These are phyloP conservation scores for Aphelidium insulamus DNA, from an alignment of 371 early-diverging fungal species.

Conservation along the genomic window DNA sequence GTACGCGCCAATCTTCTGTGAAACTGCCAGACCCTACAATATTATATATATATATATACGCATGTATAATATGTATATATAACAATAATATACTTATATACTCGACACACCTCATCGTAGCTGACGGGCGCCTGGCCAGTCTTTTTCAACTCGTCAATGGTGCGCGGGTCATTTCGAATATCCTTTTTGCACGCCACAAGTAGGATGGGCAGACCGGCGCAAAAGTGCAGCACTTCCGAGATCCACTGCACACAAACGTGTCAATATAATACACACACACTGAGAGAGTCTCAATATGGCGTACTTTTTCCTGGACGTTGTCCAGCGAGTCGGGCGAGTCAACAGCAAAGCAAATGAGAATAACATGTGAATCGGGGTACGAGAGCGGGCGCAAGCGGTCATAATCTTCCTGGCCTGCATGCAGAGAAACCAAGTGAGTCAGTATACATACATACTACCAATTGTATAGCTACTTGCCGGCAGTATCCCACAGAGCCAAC, in stretches of 20 bases:
- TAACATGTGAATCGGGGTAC: conserved; percentile 89
- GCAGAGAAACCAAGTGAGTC: background rate
- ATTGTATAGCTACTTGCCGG: conserved; percentile 27
- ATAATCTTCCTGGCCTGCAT: conserved; percentile 71
- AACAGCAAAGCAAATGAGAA: conserved; percentile 82
- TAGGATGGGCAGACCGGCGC: conserved; percentile 64
- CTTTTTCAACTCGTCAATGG: conserved; percentile 50
- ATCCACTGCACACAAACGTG: conserved; percentile 42
- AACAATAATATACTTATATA: background rate
- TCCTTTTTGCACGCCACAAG: conserved; percentile 84
- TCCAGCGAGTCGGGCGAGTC: conserved; percentile 86
- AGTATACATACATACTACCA: background rate
- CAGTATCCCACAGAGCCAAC: conserved; percentile 95
- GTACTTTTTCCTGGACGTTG: conserved; percentile 68
- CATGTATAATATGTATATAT: background rate
- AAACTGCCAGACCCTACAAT: conserved; percentile 37
- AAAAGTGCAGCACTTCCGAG: conserved; percentile 73
- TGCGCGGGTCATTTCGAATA: conserved; percentile 53
- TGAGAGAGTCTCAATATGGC: background rate
- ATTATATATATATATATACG: conserved; percentile 1
- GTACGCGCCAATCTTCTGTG: conserved; percentile 62
- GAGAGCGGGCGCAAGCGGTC: conserved; percentile 90
- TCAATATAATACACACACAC: conserved; percentile 2
- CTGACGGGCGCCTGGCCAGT: conserved; percentile 58
- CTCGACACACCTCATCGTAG: conserved; percentile 49